Percentiles rank a stretch among this genome's conserved stretches.
phyloP scores from a whole-genome alignment of 2,329 filamentous ascomycete species.

The Botrytis medusae region DNA sequence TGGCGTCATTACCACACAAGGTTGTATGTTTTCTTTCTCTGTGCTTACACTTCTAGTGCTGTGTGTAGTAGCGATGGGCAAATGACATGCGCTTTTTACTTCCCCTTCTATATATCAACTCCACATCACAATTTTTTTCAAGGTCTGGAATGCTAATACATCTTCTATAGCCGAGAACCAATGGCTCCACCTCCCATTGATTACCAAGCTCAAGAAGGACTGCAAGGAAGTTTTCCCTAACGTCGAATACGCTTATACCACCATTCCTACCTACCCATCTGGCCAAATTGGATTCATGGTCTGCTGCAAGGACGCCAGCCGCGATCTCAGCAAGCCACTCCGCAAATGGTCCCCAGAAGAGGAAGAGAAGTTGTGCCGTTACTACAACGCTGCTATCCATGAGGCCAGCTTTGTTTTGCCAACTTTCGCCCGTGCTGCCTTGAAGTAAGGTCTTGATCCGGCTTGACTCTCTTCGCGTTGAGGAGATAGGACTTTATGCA shows the following conservation, averaged over 20 bases:
- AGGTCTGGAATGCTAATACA: slow-evolving; percentile 22
- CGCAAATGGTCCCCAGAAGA: slow-evolving; percentile 81
- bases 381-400: slow-evolving; percentile 98
- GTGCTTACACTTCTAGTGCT: slow-evolving; percentile 55
- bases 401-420: slow-evolving; percentile 91
- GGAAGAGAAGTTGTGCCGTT: slow-evolving; percentile 88
- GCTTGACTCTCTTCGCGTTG: not conserved
- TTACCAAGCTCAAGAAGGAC: slow-evolving; percentile 92
- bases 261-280: slow-evolving; percentile 97
- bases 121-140: slow-evolving; percentile 24
- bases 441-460: slow-evolving; percentile 47
- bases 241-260: slow-evolving; percentile 98
- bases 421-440: slow-evolving; percentile 82
- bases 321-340: slow-evolving; percentile 81
- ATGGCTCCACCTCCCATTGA: slow-evolving; percentile 95
- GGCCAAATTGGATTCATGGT: slow-evolving; percentile 99
- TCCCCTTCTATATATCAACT: not conserved
- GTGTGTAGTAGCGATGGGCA: slow-evolving; percentile 27
- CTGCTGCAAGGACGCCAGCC: slow-evolving; percentile 88
- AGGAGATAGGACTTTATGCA: not conserved
- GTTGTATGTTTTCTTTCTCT: slow-evolving; percentile 73
- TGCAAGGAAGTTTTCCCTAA: slow-evolving; percentile 97
- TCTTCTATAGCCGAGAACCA: slow-evolving; percentile 82
- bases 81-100: slow-evolving; percentile 18
- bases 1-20: slow-evolving; percentile 99